Evolutionary conservation across 768 basidiomycete species (phyloP).

Genomic region (Favolaschia claudopus): DNA sequence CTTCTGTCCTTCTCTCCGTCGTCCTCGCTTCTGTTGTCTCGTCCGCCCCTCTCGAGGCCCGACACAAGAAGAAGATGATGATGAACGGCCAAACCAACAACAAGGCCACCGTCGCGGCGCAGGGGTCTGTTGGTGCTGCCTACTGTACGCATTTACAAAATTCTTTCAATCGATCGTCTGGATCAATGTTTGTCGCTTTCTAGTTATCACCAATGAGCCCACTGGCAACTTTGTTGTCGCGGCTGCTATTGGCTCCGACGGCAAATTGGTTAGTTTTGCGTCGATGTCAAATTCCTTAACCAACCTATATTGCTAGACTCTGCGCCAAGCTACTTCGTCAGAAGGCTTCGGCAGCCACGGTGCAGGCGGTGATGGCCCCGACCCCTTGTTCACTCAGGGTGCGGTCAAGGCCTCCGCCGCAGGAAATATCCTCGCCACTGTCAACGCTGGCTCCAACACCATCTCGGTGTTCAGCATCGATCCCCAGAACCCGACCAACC

Average conservation of each 20-base stretch:
- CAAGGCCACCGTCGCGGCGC: background rate
- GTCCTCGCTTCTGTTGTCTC: slow-evolving; percentile 25
- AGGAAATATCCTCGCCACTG: slow-evolving; percentile 44
- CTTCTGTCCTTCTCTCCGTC: slow-evolving; percentile 26
- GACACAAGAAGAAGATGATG: slow-evolving; percentile 17
- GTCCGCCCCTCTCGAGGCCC: slow-evolving; percentile 16
- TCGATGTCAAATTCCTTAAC: background rate
- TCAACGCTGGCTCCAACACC: slow-evolving; percentile 57
- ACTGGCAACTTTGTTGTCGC: slow-evolving; percentile 53
- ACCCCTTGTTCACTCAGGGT: slow-evolving; percentile 51
- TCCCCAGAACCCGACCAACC: slow-evolving; percentile 47
- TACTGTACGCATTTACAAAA: slow-evolving; percentile 30
- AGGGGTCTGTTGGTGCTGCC: slow-evolving; percentile 40
- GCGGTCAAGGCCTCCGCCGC: slow-evolving; percentile 44
- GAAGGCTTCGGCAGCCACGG: slow-evolving; percentile 48
- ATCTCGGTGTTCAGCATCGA: slow-evolving; percentile 50
- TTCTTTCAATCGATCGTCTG: no score
- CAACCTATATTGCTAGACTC: slow-evolving; percentile 28
- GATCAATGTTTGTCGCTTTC: slow-evolving; percentile 4
- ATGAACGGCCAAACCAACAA: slow-evolving; percentile 8
- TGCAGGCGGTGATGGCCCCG: slow-evolving; percentile 40
- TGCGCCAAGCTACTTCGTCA: slow-evolving; percentile 38
- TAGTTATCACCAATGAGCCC: slow-evolving; percentile 62
- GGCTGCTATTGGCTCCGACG: slow-evolving; percentile 49
- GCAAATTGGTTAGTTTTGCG: slow-evolving; percentile 44